phyloP scores from a whole-genome alignment of 208 protist genomes.

The Acanthamoeba lenticulata region DNA sequence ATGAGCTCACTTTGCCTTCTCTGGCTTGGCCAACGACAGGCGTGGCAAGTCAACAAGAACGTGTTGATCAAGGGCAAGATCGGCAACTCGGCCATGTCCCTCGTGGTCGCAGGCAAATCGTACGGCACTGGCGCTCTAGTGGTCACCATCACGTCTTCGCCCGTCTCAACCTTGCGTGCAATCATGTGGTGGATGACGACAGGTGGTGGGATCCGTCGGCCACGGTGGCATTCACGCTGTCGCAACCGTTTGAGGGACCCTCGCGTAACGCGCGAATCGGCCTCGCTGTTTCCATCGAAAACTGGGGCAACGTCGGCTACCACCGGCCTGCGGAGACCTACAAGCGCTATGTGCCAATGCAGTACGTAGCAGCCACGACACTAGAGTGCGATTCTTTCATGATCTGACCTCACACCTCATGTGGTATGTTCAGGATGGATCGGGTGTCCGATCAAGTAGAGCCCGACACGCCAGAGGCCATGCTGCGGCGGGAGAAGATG shows the following conservation, averaged over 20 bases:
- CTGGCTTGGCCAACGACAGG: no score
- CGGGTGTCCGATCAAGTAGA: not conserved
- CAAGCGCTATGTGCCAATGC: slow-evolving; percentile 8
- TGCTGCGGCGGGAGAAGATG: not conserved
- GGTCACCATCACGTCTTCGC: no score
- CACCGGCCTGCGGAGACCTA: not conserved
- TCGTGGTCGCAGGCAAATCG: not conserved
- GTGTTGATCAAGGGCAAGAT: slow-evolving; percentile 1
- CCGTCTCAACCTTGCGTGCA: no score
- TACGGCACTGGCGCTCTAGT: not conserved
- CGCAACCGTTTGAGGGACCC: not conserved
- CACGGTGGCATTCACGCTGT: not conserved
- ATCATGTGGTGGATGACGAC: no score
- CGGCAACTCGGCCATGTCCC: not conserved
- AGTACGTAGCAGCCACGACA: no score
- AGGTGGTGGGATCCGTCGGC: slow-evolving; percentile 36
- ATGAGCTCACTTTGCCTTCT: no score
- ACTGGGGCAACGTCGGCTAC: slow-evolving; percentile 17
- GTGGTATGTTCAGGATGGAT: not conserved
- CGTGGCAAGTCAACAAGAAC: slow-evolving; percentile 56
- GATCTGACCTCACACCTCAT: no score
- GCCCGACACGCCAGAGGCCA: not conserved
- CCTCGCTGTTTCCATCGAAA: not conserved
- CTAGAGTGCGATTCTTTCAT: no score
- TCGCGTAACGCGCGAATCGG: not conserved